Conservation (phyloP, 345 rosid species). For the Isatis tinctoria region DNA sequence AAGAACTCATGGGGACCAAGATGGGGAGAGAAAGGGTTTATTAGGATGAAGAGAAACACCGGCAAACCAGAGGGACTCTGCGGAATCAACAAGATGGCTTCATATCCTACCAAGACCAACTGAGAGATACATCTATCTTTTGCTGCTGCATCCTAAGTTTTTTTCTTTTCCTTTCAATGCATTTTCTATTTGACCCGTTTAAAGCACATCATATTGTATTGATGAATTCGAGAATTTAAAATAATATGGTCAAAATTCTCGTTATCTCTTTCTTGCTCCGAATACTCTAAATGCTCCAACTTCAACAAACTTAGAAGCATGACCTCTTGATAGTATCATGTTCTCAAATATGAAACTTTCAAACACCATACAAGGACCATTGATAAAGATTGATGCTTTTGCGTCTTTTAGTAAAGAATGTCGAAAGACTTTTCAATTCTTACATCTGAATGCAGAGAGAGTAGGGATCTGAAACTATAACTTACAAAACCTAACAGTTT, state of each 20-base stretch:
- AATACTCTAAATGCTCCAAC: neutral
- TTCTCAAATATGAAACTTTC: neutral
- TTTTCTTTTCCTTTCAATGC: neutral
- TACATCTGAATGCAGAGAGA: constrained; percentile 21
- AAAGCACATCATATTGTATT: constrained; percentile 19
- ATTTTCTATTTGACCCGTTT: neutral
- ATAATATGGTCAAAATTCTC: constrained; percentile 18
- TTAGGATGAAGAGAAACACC: constrained; percentile 72
- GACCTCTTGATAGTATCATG: neutral
- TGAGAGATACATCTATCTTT: neutral
- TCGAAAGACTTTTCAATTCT: neutral
- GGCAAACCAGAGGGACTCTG: constrained; percentile 75
- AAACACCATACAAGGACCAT: neutral
- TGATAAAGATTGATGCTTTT: neutral
- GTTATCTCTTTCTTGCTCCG: neutral
- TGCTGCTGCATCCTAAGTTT: neutral
- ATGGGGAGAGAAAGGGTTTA: constrained; percentile 85
- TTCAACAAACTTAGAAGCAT: constrained; percentile 1
- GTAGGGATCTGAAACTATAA: neutral
- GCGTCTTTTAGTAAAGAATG: neutral
- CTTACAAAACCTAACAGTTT: constrained; percentile 23
- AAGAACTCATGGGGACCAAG: constrained; percentile 87
- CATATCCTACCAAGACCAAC: constrained; percentile 62
- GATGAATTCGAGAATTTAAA: constrained; percentile 21
- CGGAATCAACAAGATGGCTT: constrained; percentile 86